Evolutionary conservation across 148 eudicot genomes (phyloP).

Genomic region (Pouteria glomerata): DNA sequence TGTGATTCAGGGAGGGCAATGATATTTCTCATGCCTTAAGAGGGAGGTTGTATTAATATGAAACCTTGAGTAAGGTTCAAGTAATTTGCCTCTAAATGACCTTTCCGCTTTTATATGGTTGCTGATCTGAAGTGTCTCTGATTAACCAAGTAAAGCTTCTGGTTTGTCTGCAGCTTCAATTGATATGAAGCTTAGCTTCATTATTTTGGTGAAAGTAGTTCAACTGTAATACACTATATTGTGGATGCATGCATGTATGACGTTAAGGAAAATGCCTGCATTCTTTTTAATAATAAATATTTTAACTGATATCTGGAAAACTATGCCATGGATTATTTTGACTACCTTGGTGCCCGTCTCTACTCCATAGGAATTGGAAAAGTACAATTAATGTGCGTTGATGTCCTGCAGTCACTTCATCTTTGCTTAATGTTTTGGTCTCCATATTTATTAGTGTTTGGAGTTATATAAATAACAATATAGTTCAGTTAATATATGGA

Average conservation of each 20-base stretch:
- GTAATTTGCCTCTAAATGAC: too few species aligned
- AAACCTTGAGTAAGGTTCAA: too few species aligned
- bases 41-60: too few species aligned
- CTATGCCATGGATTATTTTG: background rate
- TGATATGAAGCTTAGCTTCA: background rate
- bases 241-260: background rate
- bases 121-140: background rate
- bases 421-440: background rate
- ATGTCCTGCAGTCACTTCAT: background rate
- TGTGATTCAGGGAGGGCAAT: too few species aligned
- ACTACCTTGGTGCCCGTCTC: background rate
- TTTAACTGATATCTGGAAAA: background rate
- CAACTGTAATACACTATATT: background rate
- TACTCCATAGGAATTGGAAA: background rate
- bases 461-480: background rate
- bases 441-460: background rate
- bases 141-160: background rate
- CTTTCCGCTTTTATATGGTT: too few species aligned
- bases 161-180: background rate
- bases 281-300: background rate
- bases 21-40: too few species aligned
- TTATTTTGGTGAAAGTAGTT: background rate
- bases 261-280: background rate
- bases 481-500: background rate
- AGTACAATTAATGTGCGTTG: background rate